phyloP scores from a whole-genome alignment of 2,329 filamentous ascomycete genomes.

The Paradendryphiella salina region DNA sequence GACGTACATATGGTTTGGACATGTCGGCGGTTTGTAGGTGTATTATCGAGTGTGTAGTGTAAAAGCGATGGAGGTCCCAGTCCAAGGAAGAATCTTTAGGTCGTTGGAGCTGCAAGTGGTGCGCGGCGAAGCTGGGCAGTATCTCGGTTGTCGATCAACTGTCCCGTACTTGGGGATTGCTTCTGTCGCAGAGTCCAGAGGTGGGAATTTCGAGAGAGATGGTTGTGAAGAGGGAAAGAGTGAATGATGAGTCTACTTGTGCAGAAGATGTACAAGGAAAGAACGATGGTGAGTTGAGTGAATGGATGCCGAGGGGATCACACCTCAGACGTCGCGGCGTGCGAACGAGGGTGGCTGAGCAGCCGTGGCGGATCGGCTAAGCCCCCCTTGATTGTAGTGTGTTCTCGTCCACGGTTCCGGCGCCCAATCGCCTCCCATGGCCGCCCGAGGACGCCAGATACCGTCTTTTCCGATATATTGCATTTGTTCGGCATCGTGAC shows the following conservation, averaged over 20 bases:
- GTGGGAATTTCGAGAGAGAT: background rate
- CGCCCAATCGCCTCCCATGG: slow-evolving; percentile 1
- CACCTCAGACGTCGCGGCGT: slow-evolving; percentile 15
- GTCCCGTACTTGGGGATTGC: background rate
- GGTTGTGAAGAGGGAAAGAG: background rate
- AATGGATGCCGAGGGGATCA: slow-evolving; percentile 9
- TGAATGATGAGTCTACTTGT: background rate
- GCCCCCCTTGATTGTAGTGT: background rate
- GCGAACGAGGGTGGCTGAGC: slow-evolving; percentile 17
- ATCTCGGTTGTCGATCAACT: slow-evolving; percentile 3
- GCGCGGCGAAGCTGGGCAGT: slow-evolving; percentile 11
- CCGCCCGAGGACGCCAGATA: background rate
- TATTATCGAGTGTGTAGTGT: background rate
- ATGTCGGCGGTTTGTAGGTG: slow-evolving; percentile 1
- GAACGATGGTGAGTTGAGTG: slow-evolving; percentile 1
- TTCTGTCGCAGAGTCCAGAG: background rate
- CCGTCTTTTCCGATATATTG: slow-evolving; percentile 5
- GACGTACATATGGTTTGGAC: slow-evolving; percentile 13
- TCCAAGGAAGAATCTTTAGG: background rate
- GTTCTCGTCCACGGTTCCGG: background rate
- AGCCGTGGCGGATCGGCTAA: slow-evolving; percentile 9
- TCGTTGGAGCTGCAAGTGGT: background rate
- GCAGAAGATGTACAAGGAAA: background rate
- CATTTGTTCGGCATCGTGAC: background rate
- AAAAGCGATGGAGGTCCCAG: background rate